Conservation (phyloP, 805 yeast species). For the Kuraishia capsulata region DNA sequence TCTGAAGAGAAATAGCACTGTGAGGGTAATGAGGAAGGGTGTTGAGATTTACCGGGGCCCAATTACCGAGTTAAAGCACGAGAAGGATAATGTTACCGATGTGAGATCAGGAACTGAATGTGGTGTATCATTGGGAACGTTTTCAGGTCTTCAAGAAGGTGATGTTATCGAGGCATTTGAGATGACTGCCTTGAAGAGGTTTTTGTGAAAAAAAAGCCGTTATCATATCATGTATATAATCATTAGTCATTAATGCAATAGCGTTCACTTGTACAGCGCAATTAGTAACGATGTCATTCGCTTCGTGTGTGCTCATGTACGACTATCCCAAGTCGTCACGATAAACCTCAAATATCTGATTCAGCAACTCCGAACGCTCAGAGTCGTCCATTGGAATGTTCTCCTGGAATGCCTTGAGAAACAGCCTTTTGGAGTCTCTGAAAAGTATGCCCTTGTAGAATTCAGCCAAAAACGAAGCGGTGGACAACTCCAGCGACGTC, state of each 20-base stretch:
- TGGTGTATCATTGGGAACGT: constrained; percentile 66
- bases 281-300: no score
- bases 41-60: constrained; percentile 27
- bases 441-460: background rate
- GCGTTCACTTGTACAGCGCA: no score
- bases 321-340: background rate
- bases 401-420: background rate
- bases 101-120: constrained; percentile 85
- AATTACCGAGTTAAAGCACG: constrained; percentile 67
- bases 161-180: constrained; percentile 72
- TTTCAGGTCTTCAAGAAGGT: constrained; percentile 65
- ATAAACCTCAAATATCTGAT: background rate
- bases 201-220: constrained; percentile 23
- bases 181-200: constrained; percentile 49
- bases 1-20: constrained; percentile 45
- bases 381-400: background rate
- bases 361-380: background rate
- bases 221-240: background rate
- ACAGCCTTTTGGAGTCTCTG: background rate
- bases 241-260: background rate
- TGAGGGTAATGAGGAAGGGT: constrained; percentile 39
- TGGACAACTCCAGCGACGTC: background rate
- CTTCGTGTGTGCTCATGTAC: no score
- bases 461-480: background rate
- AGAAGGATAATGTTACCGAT: constrained; percentile 69